phyloP scores from a whole-genome alignment of 805 yeast genomes.

The Teunomyces atbi region DNA sequence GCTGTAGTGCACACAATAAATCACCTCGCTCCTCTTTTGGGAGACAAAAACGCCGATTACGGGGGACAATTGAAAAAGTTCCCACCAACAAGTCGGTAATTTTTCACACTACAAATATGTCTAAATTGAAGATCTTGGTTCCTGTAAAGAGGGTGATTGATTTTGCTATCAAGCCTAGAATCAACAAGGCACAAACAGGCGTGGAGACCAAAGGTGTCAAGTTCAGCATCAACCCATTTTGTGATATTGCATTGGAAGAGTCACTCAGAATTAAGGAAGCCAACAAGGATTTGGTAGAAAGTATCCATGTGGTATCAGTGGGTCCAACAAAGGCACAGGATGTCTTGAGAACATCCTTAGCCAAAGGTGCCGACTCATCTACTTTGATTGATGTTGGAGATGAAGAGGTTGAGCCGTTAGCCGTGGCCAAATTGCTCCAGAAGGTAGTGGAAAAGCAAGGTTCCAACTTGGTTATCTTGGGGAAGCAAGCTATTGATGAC shows the following conservation, averaged over 20 bases:
- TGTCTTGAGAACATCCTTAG: conserved; percentile 82
- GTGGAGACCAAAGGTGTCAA: conserved; percentile 87
- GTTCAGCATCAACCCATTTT: conserved; percentile 92
- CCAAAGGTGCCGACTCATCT: conserved; percentile 90
- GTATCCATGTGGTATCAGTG: conserved; percentile 86
- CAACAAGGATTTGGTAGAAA: conserved; percentile 66
- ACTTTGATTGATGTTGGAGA: conserved; percentile 79
- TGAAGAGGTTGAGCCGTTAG: conserved; percentile 76
- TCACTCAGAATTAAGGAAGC: conserved; percentile 75
- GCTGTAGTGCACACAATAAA: not conserved
- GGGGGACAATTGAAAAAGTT: not conserved
- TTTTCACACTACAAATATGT: conserved; percentile 10
- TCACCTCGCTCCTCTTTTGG: not conserved
- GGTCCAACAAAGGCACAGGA: conserved; percentile 89
- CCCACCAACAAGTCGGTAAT: not conserved
- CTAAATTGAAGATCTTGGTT: conserved; percentile 72
- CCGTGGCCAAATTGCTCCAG: conserved; percentile 81
- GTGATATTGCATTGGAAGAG: conserved; percentile 97
- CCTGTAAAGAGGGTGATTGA: conserved; percentile 96
- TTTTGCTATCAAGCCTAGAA: conserved; percentile 88
- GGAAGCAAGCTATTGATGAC: conserved; percentile 96
- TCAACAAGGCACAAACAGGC: conserved; percentile 81
- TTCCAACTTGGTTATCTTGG: conserved; percentile 80
- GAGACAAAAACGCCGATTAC: conserved; percentile 1
- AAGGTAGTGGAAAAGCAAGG: conserved; percentile 67